Base-by-base conservation (phyloP, 495 filamentous ascomycete genomes). In the Monascus purpureus region DNA sequence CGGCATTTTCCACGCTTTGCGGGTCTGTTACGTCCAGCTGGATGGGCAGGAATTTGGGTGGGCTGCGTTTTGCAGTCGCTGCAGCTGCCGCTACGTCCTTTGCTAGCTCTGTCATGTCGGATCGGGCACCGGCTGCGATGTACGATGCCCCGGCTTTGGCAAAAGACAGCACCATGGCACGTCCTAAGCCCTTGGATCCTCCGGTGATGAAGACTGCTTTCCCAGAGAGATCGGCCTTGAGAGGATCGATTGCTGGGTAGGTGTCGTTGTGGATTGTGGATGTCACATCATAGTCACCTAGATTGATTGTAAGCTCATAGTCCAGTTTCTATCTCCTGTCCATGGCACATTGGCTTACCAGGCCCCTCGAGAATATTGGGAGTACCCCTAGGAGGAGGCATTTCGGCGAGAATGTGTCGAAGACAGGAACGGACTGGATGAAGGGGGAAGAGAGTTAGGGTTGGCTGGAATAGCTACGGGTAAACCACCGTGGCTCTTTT, bases 171-270 rank as follows among this genome's bases (percentile, higher is more conserved):
- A 62, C 59, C 18, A 64, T 69, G 7, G 59, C 62, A 33, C 55
- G 63, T 24, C 67, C 63, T 24, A 72, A 63, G 6, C 65, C 64
- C 30, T 57, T 46, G 26, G 54, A 61, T n/a, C 57, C 65, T 25
- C 66, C 65, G 1, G 59, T 67, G 8, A 73, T 43, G 18, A 72
- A 51, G 22, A 57, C 64, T 0, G 59, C 52, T 41, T 66, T 66
- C 5, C 53, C 59, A 1, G 41, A 41, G n/a, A 62, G 48, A 29
- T 68, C 59, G 6, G 62, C 15, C 24, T 48, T 55, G 17, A 7
- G 31, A n/a, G 39, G 22, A 28, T 37, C 32, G 17, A 46, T 43
- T 15, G 26, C 32, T 1, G 47, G 41, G 13, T 65, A 67, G 1
- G 55, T 60, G 32, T 64, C 57, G 12, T 41, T 36, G 38, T 53